phyloP scores from a whole-genome alignment of 1,139 yeast genomes.

The Blastobotrys raffinosifermentans region DNA sequence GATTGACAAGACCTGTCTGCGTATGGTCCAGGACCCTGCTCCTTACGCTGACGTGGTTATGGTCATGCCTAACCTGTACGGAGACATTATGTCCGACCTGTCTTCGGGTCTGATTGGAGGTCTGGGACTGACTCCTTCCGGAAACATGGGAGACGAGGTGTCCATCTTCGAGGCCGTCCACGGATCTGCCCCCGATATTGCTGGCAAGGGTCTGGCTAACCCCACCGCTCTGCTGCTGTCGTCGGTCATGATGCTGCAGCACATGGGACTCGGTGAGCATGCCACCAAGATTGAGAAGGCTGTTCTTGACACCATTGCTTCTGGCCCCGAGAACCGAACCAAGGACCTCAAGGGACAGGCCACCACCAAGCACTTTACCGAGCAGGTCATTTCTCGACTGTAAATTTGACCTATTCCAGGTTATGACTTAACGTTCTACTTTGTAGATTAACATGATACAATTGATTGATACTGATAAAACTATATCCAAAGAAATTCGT shows the following conservation, averaged over 20 bases:
- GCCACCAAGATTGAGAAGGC: constrained; percentile 86
- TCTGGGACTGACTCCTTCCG: constrained; percentile 96
- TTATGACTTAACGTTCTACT: background rate
- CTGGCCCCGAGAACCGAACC: constrained; percentile 91
- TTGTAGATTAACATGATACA: background rate
- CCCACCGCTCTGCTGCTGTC: constrained; percentile 96
- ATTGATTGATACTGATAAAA: background rate
- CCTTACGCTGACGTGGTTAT: constrained; percentile 80
- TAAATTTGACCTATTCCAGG: constrained; percentile 12
- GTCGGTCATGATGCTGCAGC: constrained; percentile 98
- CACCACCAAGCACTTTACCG: constrained; percentile 80
- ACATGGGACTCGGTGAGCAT: constrained; percentile 78
- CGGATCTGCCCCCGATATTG: constrained; percentile 98
- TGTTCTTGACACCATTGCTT: constrained; percentile 86
- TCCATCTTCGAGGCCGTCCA: constrained; percentile 98
- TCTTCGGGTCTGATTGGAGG: constrained; percentile 98
- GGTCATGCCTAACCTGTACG: constrained; percentile 99
- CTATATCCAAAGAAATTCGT: background rate
- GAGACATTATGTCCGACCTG: constrained; percentile 94
- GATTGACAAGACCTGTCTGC: constrained; percentile 92
- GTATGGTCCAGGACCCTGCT: constrained; percentile 82
- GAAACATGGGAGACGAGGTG: constrained; percentile 97
- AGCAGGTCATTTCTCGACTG: constrained; percentile 61
- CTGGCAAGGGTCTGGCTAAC: constrained; percentile 97
- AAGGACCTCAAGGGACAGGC: constrained; percentile 95